Percentiles rank a stretch among this genome's conserved stretches.
Evolutionary conservation across 495 filamentous ascomycete genomes (phyloP).

Genomic region (Friedmanniomyces endolithicus): DNA sequence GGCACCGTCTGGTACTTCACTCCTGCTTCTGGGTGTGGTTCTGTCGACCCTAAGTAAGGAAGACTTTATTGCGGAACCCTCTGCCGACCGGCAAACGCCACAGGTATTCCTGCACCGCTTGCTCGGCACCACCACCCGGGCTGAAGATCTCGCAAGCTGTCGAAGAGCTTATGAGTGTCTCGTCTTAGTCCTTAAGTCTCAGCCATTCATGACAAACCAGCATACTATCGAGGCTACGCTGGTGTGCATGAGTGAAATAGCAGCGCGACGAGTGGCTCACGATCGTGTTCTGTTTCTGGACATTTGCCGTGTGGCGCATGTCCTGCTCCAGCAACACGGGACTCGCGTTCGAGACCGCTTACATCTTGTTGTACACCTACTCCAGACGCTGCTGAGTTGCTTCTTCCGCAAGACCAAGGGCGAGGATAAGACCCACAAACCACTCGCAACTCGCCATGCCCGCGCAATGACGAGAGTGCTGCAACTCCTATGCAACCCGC

Average conservation of each 20-base stretch:
- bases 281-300: slow-evolving; percentile 35
- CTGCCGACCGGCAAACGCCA: not conserved
- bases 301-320: slow-evolving; percentile 46
- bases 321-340: slow-evolving; percentile 49
- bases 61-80: not conserved
- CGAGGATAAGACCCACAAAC: slow-evolving; percentile 16
- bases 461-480: slow-evolving; percentile 57
- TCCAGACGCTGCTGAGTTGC: slow-evolving; percentile 51
- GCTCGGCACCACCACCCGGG: not conserved
- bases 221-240: slow-evolving; percentile 11
- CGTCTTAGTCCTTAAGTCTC: slow-evolving; percentile 8
- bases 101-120: not conserved
- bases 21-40: not conserved
- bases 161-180: slow-evolving; percentile 9
- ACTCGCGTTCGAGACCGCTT: slow-evolving; percentile 55
- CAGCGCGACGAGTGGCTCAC: not conserved
- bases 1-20: not conserved
- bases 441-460: slow-evolving; percentile 40
- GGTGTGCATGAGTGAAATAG: not conserved
- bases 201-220: slow-evolving; percentile 17
- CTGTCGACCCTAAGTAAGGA: not conserved
- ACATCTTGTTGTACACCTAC: slow-evolving; percentile 51
- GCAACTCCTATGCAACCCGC: slow-evolving; percentile 67
- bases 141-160: not conserved
- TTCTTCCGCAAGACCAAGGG: slow-evolving; percentile 43